Evolutionary conservation across 768 basidiomycete genomes (phyloP).

Genomic region (Suillus weaverae): DNA sequence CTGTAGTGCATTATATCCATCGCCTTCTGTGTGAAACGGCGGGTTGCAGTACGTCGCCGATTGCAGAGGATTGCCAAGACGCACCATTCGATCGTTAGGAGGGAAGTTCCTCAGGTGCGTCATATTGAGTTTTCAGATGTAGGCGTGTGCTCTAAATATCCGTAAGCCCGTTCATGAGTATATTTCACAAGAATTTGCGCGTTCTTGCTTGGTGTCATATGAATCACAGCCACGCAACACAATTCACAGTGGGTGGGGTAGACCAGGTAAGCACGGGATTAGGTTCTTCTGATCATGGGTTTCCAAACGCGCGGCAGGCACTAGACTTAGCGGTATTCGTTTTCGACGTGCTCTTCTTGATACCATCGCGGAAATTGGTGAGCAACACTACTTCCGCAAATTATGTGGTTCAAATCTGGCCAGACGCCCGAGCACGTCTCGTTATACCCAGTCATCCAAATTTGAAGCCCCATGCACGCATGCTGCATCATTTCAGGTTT

Average conservation of each 20-base stretch:
- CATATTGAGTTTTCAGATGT: not conserved
- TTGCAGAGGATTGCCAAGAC: conserved; percentile 69
- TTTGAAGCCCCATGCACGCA: conserved; percentile 69
- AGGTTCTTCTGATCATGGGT: not conserved
- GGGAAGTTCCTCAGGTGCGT: conserved; percentile 61
- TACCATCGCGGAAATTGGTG: conserved; percentile 70
- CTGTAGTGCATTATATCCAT: conserved; percentile 59
- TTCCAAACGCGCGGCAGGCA: conserved; percentile 43
- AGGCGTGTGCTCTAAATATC: conserved; percentile 3
- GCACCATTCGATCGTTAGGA: conserved; percentile 48
- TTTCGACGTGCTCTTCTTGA: conserved; percentile 72
- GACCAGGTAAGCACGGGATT: conserved; percentile 49
- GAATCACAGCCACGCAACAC: conserved; percentile 69
- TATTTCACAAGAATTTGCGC: conserved; percentile 73
- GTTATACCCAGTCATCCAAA: conserved; percentile 73
- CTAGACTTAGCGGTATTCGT: conserved; percentile 56
- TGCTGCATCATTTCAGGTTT: conserved; percentile 81
- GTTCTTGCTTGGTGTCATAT: conserved; percentile 68
- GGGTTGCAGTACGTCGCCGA: conserved; percentile 62
- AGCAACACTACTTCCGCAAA: conserved; percentile 23
- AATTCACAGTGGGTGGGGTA: conserved; percentile 74
- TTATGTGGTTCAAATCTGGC: not conserved
- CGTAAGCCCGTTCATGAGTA: conserved; percentile 63
- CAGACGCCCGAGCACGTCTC: conserved; percentile 68
- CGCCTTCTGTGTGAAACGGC: conserved; percentile 64